Evolutionary conservation across 2,329 filamentous ascomycete species (phyloP), one percentile per base, ranked within the genome.

Genomic region (Lecanicillium sp.): DNA sequence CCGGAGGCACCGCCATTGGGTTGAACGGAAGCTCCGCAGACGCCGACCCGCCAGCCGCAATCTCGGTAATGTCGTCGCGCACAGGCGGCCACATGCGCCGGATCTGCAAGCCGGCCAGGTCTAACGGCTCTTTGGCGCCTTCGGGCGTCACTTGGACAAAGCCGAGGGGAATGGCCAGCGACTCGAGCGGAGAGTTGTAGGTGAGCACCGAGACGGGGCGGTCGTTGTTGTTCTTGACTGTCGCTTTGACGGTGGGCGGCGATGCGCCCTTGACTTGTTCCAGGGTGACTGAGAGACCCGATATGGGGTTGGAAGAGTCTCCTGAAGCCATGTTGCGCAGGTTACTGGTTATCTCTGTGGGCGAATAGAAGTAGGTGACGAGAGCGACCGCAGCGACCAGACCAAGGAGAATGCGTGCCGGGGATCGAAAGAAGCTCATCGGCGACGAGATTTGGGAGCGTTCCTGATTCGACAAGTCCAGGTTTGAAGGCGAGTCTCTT

Each of bases 101-200:
- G 40, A 62, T 45, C 47, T 51, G 46, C 38, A 65, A 49, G 19
- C 40, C 52, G 27, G 54, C 53, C 13, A 61, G 48, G 12, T 57
- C 47, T 15, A 64, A 40, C 15, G 57, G 51, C 25, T 42, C 29
- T 14, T 50, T 46, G 15, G 49, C 45, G 4, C 52, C 51, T 18
- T 49, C 48, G 11, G 55, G 58, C 15, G 51, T 54, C 36, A 65
- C 51, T 35, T 50, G 48, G 13, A 64, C 37, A 19, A 59, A 48
- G 13, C 62, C 62, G 9, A 63, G 51, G 40, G 55, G 50, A 32
- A 63, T 40, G 9, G 55, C 58, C 29, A 60, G 37, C 4, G 49
- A 47, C 41, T 66, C 63, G 29, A 66, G 50, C 27, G 63, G 63
- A 5, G 62, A 59, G 35, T 59, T 45, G 59, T 63, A 65, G 13